phyloP scores from a whole-genome alignment of 768 basidiomycete species.

The Aureoboletus auriporus region DNA sequence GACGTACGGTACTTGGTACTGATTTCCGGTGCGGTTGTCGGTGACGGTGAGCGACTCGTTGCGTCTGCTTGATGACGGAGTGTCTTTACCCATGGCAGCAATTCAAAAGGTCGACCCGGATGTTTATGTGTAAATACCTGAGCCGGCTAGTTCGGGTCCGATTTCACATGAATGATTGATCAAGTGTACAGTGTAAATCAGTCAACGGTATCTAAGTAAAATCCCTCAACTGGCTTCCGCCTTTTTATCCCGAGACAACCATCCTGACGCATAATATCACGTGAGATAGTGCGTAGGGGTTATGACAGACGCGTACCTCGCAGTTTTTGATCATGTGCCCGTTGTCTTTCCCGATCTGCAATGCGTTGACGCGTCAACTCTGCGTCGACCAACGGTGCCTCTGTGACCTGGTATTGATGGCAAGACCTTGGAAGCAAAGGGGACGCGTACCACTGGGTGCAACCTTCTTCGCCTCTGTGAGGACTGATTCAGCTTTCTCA shows the following conservation, averaged over 20 bases:
- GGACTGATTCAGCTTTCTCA: constrained; percentile 64
- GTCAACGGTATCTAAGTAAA: constrained; percentile 17
- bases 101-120: too few species aligned
- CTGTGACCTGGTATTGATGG: constrained; percentile 30
- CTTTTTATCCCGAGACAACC: constrained; percentile 31
- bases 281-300: not conserved
- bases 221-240: constrained; percentile 3
- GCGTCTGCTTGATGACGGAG: constrained; percentile 14
- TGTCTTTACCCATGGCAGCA: constrained; percentile 25
- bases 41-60: constrained; percentile 53
- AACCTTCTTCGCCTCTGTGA: constrained; percentile 62
- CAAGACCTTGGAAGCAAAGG: not conserved
- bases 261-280: constrained; percentile 18
- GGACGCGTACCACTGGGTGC: constrained; percentile 49
- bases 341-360: constrained; percentile 66
- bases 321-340: constrained; percentile 62
- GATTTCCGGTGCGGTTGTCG: constrained; percentile 85
- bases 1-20: constrained; percentile 69
- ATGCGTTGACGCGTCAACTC: constrained; percentile 60
- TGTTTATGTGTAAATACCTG: constrained; percentile 1
- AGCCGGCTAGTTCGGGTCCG: not conserved
- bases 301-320: constrained; percentile 46
- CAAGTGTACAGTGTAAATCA: constrained; percentile 2
- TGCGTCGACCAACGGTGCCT: constrained; percentile 53
- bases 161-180: constrained; percentile 15